Conservation (phyloP, 305 asterid species). For the Withania somnifera region DNA sequence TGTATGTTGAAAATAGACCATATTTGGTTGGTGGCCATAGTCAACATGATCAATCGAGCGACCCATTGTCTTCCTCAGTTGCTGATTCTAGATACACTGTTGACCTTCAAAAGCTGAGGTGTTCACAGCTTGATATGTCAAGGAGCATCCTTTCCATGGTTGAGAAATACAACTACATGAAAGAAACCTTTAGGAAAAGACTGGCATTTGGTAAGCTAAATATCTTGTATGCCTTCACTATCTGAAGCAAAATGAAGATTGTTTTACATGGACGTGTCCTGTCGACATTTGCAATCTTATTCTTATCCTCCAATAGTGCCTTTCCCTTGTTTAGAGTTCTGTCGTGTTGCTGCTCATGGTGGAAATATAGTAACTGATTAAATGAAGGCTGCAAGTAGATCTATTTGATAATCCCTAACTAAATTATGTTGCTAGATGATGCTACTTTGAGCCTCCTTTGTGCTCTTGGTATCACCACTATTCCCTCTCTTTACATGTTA, state of each 20-base stretch:
- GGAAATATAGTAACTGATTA: background rate
- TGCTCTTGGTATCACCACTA: background rate
- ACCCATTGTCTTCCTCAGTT: slow-evolving; percentile 33
- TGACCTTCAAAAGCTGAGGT: slow-evolving; percentile 55
- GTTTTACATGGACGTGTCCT: background rate
- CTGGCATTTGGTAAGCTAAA: slow-evolving; percentile 64
- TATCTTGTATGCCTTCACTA: background rate
- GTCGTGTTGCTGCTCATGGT: background rate
- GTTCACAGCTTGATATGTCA: slow-evolving; percentile 47
- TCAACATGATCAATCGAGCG: slow-evolving; percentile 49
- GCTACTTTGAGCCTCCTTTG: background rate
- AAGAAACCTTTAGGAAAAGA: slow-evolving; percentile 61
- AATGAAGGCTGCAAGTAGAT: background rate
- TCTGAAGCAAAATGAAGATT: background rate
- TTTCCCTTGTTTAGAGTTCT: background rate
- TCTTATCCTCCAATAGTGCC: background rate
- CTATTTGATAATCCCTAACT: background rate
- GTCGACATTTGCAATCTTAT: background rate
- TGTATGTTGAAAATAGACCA: slow-evolving; percentile 85
- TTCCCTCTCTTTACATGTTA: background rate
- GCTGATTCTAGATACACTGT: slow-evolving; percentile 38
- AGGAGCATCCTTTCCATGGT: slow-evolving; percentile 68
- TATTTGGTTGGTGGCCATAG: slow-evolving; percentile 82
- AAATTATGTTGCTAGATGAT: background rate
- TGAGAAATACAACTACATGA: slow-evolving; percentile 88